Percentiles rank a stretch among this genome's conserved stretches.
phyloP scores from a whole-genome alignment of 2,329 filamentous ascomycete genomes.

The Sclerotinia subarctica region DNA sequence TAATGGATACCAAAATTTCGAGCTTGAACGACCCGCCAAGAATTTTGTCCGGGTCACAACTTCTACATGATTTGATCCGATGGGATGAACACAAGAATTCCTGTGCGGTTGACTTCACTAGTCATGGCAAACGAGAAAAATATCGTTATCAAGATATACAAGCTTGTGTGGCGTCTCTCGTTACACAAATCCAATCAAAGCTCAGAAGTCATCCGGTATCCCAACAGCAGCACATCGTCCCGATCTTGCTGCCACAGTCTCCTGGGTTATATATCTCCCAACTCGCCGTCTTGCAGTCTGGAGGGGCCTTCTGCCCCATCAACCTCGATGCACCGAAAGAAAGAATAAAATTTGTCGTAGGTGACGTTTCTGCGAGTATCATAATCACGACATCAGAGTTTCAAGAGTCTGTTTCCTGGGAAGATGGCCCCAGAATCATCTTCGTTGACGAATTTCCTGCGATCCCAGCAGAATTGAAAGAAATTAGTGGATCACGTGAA shows the following conservation, averaged over 20 bases:
- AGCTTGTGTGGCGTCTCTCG: conserved; percentile 42
- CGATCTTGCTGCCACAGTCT: conserved; percentile 74
- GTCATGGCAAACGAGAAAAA: conserved; percentile 40
- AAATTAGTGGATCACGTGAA: conserved; percentile 21
- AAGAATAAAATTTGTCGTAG: conserved; percentile 72
- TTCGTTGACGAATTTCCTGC: conserved; percentile 41
- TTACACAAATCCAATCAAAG: conserved; percentile 23
- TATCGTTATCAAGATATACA: conserved; percentile 40
- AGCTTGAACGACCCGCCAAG: conserved; percentile 56
- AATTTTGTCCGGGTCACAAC: conserved; percentile 50
- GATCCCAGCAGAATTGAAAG: conserved; percentile 12
- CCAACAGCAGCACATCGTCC: conserved; percentile 56
- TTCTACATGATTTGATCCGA: conserved; percentile 63
- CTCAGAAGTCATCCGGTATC: conserved; percentile 23
- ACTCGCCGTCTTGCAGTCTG: conserved; percentile 74
- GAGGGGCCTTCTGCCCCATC: conserved; percentile 82
- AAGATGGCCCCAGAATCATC: conserved; percentile 41
- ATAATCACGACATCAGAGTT: conserved; percentile 61
- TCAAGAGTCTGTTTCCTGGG: conserved; percentile 41
- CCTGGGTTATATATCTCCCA: conserved; percentile 74
- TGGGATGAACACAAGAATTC: conserved; percentile 38
- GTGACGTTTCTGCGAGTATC: conserved; percentile 69
- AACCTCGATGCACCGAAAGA: conserved; percentile 75
- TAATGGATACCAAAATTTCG: conserved; percentile 43
- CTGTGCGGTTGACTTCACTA: conserved; percentile 63